Evolutionary conservation across 2,329 filamentous ascomycete genomes (phyloP).

Genomic region (Phyllosticta citriasiana): DNA sequence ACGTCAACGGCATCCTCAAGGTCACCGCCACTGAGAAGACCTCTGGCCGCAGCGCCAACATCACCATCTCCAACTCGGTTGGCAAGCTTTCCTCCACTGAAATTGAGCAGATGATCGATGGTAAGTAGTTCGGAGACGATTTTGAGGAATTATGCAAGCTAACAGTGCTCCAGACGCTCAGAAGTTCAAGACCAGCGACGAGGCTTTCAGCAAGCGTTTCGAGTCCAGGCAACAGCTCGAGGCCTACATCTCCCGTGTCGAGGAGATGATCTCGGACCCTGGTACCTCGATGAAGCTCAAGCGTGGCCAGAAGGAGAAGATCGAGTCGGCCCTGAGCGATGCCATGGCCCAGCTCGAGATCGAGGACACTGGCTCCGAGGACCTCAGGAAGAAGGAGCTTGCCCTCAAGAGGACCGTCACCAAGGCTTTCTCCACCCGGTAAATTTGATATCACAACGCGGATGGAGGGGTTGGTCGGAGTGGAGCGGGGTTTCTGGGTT

Average conservation of each 20-base stretch:
- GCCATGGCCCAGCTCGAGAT: slow-evolving; percentile 97
- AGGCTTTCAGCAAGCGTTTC: slow-evolving; percentile 98
- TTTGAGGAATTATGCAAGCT: background rate
- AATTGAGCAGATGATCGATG: slow-evolving; percentile 96
- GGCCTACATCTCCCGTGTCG: slow-evolving; percentile 95
- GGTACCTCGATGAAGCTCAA: slow-evolving; percentile 94
- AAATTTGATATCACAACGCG: slow-evolving; percentile 31
- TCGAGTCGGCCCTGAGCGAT: slow-evolving; percentile 91
- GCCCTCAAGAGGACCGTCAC: slow-evolving; percentile 95
- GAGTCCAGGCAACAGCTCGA: slow-evolving; percentile 99
- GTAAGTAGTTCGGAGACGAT: slow-evolving; percentile 32
- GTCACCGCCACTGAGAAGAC: slow-evolving; percentile 99
- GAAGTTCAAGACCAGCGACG: slow-evolving; percentile 97
- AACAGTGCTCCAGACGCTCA: slow-evolving; percentile 57
- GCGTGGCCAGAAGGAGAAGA: slow-evolving; percentile 99
- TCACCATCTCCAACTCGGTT: slow-evolving; percentile 99
- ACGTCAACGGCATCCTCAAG: slow-evolving; percentile 99
- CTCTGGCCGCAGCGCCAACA: slow-evolving; percentile 95
- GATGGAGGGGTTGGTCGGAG: background rate
- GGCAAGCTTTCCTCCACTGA: slow-evolving; percentile 91
- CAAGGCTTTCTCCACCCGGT: slow-evolving; percentile 93
- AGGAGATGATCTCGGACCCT: slow-evolving; percentile 97
- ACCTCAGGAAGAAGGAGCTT: slow-evolving; percentile 99
- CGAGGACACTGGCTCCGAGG: slow-evolving; percentile 81
- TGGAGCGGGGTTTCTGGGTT: slow-evolving; percentile 3